These are phyloP conservation scores for Phytopythium boreale DNA, from an alignment of 352 stramenopile genomes.

Conservation along the genomic window DNA sequence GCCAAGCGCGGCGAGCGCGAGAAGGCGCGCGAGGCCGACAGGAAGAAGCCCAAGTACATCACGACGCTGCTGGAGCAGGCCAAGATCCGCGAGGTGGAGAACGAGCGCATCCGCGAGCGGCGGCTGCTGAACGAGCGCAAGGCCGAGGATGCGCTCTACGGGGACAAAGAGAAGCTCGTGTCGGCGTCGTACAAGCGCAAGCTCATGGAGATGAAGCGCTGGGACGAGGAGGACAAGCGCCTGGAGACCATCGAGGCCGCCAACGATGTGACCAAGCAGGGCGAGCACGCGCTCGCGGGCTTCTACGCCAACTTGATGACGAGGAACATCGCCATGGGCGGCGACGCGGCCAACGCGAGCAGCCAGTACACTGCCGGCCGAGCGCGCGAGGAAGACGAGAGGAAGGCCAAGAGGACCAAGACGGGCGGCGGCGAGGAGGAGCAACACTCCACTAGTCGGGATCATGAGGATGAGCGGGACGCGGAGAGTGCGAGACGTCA, in stretches of 20 bases:
- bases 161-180: conserved; percentile 90
- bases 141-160: conserved; percentile 75
- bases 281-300: conserved; percentile 68
- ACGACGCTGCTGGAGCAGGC: conserved; percentile 85
- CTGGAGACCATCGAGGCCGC: conserved; percentile 61
- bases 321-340: conserved; percentile 92
- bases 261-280: conserved; percentile 76
- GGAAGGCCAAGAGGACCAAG: background rate
- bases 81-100: conserved; percentile 88
- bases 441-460: background rate
- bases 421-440: background rate
- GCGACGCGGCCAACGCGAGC: conserved; percentile 53
- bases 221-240: conserved; percentile 77
- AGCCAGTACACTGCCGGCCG: conserved; percentile 83
- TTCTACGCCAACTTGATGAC: conserved; percentile 91
- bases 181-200: conserved; percentile 91
- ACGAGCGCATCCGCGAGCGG: conserved; percentile 86
- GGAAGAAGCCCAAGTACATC: conserved; percentile 88
- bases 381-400: conserved; percentile 8
- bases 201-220: conserved; percentile 86
- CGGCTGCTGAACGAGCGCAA: conserved; percentile 82
- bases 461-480: conserved; percentile 1
- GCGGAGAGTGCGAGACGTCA: background rate
- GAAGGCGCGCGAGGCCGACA: conserved; percentile 49
- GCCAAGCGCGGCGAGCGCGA: conserved; percentile 40